Evolutionary conservation across 164 flowering plant species (phyloP), one percentile per base, ranked within the genome.

Genomic region (Stephania yunnanensis): DNA sequence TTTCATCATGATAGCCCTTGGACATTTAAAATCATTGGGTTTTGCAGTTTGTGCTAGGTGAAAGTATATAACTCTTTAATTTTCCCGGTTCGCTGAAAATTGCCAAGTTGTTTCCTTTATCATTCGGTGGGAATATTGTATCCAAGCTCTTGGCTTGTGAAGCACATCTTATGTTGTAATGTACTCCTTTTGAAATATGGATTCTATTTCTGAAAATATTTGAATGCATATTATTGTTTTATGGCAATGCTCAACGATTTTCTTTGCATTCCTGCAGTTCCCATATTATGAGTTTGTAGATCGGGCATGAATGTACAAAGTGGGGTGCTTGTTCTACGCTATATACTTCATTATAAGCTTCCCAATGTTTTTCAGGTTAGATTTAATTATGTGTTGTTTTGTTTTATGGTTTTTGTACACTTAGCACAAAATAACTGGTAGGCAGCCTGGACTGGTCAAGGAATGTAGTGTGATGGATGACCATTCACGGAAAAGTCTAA

Each of bases 331-430:
- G 89, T 95, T 95, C 81, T 95, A 95, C 83, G 99, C 98, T 50
- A 95, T 95, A 70, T 95, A 93, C 80, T 95, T 95, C 79, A 9
- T 93, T 36, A 96, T 95, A 22, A 95, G 99, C 95, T 95, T 93
- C 86, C 99, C 99, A 4, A 93, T 95, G 99, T 95, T 95, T 81
- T 63, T 92, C 71, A 93, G 99, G 98, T 95, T 85, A 83, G 86
- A 77, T n/a, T 69, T 73, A 19, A 63, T 72, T 42, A 48, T 48
- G 13, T 2, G 55, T 29, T 25, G 9, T 44, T 46, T 1, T 53
- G 20, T 70, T 48, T 63, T 78, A 71, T 44, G 19, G 31, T 71
- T 22, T 63, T 61, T 76, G 11, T 25, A 50, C 55, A 15, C 1
- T 10, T 50, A 10, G 55, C 13, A 50, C 55, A 50, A 50, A 50